Evolutionary conservation across 176 grass and related monocot species (phyloP).

Genomic region (Aechmea fasciata): DNA sequence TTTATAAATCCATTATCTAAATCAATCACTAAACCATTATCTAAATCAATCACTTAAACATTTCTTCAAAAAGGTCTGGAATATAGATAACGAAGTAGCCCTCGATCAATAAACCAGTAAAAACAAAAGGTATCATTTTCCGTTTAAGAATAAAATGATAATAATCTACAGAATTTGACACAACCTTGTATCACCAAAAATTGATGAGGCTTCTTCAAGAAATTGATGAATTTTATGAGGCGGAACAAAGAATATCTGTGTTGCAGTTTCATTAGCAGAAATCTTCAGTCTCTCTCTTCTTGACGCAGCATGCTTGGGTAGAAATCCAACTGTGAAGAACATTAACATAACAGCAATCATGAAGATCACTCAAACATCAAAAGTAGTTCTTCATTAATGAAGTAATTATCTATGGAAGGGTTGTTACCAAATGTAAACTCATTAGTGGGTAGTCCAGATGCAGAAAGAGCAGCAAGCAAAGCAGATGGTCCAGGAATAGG

Average conservation of each 20-base stretch:
- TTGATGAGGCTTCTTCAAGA: slow-evolving; percentile 55
- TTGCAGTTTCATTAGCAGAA: slow-evolving; percentile 61
- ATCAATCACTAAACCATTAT: no score
- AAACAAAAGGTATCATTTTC: not conserved
- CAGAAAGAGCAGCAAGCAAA: slow-evolving; percentile 71
- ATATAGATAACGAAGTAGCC: no score
- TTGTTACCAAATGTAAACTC: slow-evolving; percentile 92
- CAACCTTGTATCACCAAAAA: slow-evolving; percentile 75
- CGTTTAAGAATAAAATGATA: not conserved
- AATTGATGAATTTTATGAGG: slow-evolving; percentile 85
- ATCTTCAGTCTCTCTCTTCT: slow-evolving; percentile 64
- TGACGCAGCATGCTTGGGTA: slow-evolving; percentile 65
- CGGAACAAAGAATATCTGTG: slow-evolving; percentile 90
- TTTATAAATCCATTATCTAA: no score
- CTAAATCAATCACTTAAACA: no score
- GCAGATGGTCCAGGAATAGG: slow-evolving; percentile 89
- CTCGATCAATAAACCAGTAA: not conserved
- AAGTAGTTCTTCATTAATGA: slow-evolving; percentile 17
- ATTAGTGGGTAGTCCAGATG: slow-evolving; percentile 66
- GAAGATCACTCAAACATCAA: slow-evolving; percentile 10
- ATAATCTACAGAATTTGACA: no score
- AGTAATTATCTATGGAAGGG: not conserved
- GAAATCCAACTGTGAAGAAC: slow-evolving; percentile 64
- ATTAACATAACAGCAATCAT: slow-evolving; percentile 7
- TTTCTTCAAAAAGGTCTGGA: no score